phyloP scores from a whole-genome alignment of 805 yeast genomes.

The Nakazawaea anatomiae region DNA sequence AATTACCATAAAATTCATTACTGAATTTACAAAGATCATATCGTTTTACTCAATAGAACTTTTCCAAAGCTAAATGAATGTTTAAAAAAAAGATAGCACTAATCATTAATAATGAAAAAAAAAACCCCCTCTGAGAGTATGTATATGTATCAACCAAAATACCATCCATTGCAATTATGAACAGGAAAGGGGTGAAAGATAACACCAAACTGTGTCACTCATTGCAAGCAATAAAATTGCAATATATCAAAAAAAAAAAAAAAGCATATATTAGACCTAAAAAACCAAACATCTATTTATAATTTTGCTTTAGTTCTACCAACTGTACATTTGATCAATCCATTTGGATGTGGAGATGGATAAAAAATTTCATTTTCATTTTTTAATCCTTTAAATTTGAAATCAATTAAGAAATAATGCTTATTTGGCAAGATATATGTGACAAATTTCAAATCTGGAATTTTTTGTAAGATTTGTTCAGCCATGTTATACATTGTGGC shows the following conservation, averaged over 20 bases:
- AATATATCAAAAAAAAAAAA: too few species aligned
- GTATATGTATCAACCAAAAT: too few species aligned
- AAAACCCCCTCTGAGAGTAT: too few species aligned
- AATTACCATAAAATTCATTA: too few species aligned
- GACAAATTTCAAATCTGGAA: slow-evolving; percentile 56
- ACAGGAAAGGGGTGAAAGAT: too few species aligned
- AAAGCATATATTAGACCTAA: neutral
- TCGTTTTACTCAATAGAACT: too few species aligned
- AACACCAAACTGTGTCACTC: too few species aligned
- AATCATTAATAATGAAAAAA: too few species aligned
- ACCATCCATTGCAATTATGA: too few species aligned
- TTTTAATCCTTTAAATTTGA: slow-evolving; percentile 77
- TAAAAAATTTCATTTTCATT: slow-evolving; percentile 81
- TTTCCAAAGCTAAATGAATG: too few species aligned
- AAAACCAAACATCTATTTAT: slow-evolving; percentile 17
- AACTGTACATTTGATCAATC: slow-evolving; percentile 83
- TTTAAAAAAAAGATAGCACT: too few species aligned
- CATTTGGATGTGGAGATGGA: slow-evolving; percentile 91
- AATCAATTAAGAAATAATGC: slow-evolving; percentile 79
- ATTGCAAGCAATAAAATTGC: neutral
- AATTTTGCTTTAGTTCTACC: slow-evolving; percentile 62
- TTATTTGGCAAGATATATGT: slow-evolving; percentile 82
- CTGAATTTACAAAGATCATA: too few species aligned
- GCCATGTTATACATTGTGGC: slow-evolving; percentile 96
- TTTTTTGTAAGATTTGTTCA: slow-evolving; percentile 55